Evolutionary conservation across 169 alveolate species (phyloP), one percentile per base, ranked within the genome.

Genomic region (Fabrea salina): DNA sequence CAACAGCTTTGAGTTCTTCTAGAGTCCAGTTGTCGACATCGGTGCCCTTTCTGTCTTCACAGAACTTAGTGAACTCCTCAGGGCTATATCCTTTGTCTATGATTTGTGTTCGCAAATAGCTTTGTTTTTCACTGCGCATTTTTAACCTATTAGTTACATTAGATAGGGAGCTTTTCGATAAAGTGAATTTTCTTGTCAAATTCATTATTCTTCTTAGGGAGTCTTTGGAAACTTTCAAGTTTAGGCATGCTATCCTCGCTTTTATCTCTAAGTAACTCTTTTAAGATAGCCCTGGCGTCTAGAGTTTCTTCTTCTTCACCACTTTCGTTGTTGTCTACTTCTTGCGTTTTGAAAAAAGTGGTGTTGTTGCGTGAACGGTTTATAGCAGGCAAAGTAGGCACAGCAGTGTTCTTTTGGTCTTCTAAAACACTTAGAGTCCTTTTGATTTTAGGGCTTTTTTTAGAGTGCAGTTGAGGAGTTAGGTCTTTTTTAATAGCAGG

Each of bases 51-150:
- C 33, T 27, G 51, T 16, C 40, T 16, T 40, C 37, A 41, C 76
- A 66, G 32, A 22, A 66, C 56, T 66, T 27, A 32, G 56, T 40
- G 56, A 66, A 66, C 56, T 66, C 37, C 40, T 30, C 76, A 32
- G 76, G 56, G 30, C 25, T n/a, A 40, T 37, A 66, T 66, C 76
- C 76, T 66, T 66, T 66, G 40, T 66, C 53, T 5, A 66, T 66
- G n/a, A 66, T 66, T 66, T 66, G 43, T 37, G 33, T 56, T 19
- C 56, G 51, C 32, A 66, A 66, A 43, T 25, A 58, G 35, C 27
- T 35, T 32, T 35, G 16, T 58, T 58, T 58, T 27, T 25, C n/a
- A n/a, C n/a, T n/a, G n/a, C n/a, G n/a, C n/a, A n/a, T 41, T 33
- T 30, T n/a, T n/a, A n/a, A n/a, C n/a, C n/a, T n/a, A n/a, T n/a